Evolutionary conservation across 257 asterid species (phyloP).

Genomic region (Ophiorrhiza pumila): DNA sequence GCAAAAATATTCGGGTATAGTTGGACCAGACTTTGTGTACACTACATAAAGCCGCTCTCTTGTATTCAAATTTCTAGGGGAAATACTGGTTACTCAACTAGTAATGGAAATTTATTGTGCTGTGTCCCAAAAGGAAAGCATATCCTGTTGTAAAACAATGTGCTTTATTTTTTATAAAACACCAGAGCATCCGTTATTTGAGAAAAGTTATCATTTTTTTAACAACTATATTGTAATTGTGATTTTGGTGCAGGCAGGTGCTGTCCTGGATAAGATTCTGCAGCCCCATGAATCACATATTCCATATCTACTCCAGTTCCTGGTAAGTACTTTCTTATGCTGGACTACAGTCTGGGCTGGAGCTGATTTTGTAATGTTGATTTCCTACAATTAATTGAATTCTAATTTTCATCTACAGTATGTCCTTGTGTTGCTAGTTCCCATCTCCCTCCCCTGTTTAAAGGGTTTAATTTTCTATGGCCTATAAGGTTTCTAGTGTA

Average conservation of each 20-base stretch:
- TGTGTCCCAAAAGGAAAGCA: neutral
- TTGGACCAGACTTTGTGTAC: neutral
- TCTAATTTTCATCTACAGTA: neutral
- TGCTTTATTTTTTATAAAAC: neutral
- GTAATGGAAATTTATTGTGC: neutral
- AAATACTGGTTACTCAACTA: neutral
- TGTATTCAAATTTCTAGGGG: neutral
- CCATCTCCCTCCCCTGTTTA: too few relatives aligned
- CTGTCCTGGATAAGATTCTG: conserved; percentile 53
- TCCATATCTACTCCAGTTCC: conserved; percentile 92
- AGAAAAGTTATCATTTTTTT: neutral
- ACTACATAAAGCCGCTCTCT: neutral
- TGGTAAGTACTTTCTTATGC: conserved; percentile 43
- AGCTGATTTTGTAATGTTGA: neutral
- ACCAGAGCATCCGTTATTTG: neutral
- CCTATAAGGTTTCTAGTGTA: neutral
- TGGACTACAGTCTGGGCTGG: neutral
- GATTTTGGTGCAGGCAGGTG: conserved; percentile 63
- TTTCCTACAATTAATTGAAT: neutral
- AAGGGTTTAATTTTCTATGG: too few relatives aligned
- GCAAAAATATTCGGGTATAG: neutral
- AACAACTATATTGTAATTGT: neutral
- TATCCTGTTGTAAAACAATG: neutral
- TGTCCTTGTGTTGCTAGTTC: neutral
- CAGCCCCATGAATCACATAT: conserved; percentile 97